Evolutionary conservation across 306 rosid genomes (phyloP).

Genomic region (Astragalus glycyphyllos): DNA sequence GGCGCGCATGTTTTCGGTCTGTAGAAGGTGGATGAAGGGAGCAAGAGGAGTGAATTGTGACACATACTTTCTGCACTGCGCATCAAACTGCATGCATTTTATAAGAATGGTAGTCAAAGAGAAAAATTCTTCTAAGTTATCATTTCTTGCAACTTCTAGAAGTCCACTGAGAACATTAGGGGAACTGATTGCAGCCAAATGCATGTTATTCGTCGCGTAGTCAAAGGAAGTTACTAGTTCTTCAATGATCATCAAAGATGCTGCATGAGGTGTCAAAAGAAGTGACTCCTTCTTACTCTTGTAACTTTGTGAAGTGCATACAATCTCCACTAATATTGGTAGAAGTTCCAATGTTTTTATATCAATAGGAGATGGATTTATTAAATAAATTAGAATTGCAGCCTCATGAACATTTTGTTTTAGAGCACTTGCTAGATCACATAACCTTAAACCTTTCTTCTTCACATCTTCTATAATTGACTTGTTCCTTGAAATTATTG

Average conservation of each 20-base stretch:
- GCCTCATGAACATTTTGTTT: constrained; percentile 82
- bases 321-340: constrained; percentile 72
- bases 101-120: constrained; percentile 76
- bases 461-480: constrained; percentile 72
- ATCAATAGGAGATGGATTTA: constrained; percentile 79
- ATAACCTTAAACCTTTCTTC: constrained; percentile 72
- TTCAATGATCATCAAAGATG: constrained; percentile 79
- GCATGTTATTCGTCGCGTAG: constrained; percentile 67
- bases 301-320: constrained; percentile 59
- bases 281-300: constrained; percentile 54
- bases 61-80: constrained; percentile 67
- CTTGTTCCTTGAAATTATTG: constrained; percentile 68
- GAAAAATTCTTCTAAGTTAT: constrained; percentile 60
- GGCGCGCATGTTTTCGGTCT: constrained; percentile 58
- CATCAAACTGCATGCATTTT: constrained; percentile 72
- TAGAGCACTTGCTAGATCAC: constrained; percentile 79
- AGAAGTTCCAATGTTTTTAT: constrained; percentile 67
- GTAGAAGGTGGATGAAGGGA: constrained; percentile 66
- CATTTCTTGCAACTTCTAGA: constrained; percentile 67
- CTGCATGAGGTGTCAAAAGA: constrained; percentile 72
- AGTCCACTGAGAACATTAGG: constrained; percentile 71
- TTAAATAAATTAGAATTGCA: constrained; percentile 68
- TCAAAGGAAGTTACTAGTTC: constrained; percentile 78
- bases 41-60: constrained; percentile 66
- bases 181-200: constrained; percentile 76